Percentiles rank a stretch among this genome's conserved stretches.
These are phyloP conservation scores for Coemansia sp. DNA, from an alignment of 192 early-diverging fungal genomes.

Conservation along the genomic window DNA sequence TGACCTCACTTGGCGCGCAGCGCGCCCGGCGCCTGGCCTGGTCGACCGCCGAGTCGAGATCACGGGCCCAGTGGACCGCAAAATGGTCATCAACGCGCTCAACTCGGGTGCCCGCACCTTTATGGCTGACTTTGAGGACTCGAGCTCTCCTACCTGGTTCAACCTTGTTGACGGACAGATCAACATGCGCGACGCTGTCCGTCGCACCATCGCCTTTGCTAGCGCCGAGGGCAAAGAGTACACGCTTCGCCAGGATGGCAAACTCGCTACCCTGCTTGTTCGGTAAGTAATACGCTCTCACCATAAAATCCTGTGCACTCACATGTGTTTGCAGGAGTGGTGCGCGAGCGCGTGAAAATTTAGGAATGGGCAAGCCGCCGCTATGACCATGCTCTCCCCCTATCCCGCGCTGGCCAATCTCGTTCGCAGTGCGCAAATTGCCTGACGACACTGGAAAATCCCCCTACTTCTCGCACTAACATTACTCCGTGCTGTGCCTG, in stretches of 20 bases:
- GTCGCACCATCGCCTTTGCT: conserved; percentile 78
- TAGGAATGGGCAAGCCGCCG: no score
- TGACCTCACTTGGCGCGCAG: conserved; percentile 84
- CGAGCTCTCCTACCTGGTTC: conserved; percentile 95
- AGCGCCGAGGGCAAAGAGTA: conserved; percentile 91
- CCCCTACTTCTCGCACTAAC: neutral
- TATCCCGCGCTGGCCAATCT: no score
- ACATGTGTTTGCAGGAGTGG: conserved; percentile 1
- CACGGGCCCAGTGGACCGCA: conserved; percentile 95
- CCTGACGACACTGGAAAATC: no score
- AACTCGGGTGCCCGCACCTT: conserved; percentile 91
- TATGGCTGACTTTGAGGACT: conserved; percentile 99
- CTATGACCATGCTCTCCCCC: neutral
- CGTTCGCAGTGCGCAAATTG: no score
- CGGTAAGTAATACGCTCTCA: conserved; percentile 45
- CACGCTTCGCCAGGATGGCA: conserved; percentile 84
- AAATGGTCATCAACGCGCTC: conserved; percentile 99
- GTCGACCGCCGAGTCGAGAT: conserved; percentile 94
- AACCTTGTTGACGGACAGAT: conserved; percentile 84
- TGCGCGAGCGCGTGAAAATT: no score
- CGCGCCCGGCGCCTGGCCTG: conserved; percentile 84
- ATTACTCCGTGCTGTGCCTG: neutral
- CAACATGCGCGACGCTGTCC: conserved; percentile 92
- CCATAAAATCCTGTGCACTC: conserved; percentile 24
- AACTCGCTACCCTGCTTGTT: conserved; percentile 86